Conservation (phyloP, 768 basidiomycete genomes). For the Scleroderma citrinum region DNA sequence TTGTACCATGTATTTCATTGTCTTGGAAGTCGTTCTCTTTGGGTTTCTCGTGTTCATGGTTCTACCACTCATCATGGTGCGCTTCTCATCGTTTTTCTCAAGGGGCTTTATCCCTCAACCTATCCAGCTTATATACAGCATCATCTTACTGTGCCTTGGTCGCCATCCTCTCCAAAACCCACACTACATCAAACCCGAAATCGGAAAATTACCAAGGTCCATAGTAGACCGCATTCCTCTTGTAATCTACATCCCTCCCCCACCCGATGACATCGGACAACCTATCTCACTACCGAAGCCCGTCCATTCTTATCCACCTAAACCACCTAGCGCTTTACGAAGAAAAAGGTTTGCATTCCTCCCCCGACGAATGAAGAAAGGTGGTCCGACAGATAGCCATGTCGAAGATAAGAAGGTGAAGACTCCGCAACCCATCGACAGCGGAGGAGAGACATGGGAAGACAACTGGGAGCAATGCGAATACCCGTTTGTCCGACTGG, state of each 20-base stretch:
- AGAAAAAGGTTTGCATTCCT: constrained; percentile 54
- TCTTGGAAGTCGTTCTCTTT: constrained; percentile 65
- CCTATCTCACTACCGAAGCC: constrained; percentile 41
- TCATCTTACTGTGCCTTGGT: constrained; percentile 72
- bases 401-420: constrained; percentile 13
- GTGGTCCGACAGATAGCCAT: constrained; percentile 9
- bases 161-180: constrained; percentile 76
- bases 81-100: constrained; percentile 20
- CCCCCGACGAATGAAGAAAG: constrained; percentile 24
- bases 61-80: constrained; percentile 72
- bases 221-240: constrained; percentile 77
- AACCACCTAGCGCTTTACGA: constrained; percentile 22
- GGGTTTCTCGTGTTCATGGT: constrained; percentile 74
- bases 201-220: constrained; percentile 65
- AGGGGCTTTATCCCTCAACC: constrained; percentile 3
- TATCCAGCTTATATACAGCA: constrained; percentile 65
- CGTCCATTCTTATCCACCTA: constrained; percentile 62
- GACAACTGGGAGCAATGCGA: constrained; percentile 71
- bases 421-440: constrained; percentile 7
- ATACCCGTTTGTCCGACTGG: constrained; percentile 77
- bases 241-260: constrained; percentile 80
- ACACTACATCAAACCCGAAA: constrained; percentile 67
- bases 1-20: constrained; percentile 73
- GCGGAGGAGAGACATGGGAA: constrained; percentile 56
- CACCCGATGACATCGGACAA: constrained; percentile 43